These are phyloP conservation scores for Ophidiomyces ophidiicola DNA, from an alignment of 2,329 filamentous ascomycete species.

Conservation along the genomic window DNA sequence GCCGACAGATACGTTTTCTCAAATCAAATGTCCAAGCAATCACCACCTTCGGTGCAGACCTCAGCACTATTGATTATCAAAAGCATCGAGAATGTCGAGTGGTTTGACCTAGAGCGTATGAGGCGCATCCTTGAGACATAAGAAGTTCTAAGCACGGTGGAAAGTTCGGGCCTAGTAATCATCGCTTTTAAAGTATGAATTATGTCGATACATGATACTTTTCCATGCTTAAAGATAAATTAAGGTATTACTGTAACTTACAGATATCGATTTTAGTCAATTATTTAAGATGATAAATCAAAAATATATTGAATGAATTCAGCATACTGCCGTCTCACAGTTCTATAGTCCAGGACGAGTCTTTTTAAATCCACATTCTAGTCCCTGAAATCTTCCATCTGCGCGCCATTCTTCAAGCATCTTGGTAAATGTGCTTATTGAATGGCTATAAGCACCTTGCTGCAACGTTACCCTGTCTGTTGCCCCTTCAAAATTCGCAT, in stretches of 20 bases:
- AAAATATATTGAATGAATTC: no score
- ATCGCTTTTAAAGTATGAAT: no score
- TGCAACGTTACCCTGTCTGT: slow-evolving; percentile 1
- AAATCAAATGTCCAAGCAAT: background rate
- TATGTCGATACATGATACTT: no score
- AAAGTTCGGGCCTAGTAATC: background rate
- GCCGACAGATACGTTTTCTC: background rate
- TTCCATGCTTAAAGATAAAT: no score
- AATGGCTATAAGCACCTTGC: background rate
- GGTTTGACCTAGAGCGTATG: slow-evolving; percentile 11
- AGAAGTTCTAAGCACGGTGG: background rate
- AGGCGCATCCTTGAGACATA: slow-evolving; percentile 9
- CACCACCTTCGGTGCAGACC: background rate
- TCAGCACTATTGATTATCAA: slow-evolving; percentile 3
- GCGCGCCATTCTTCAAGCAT: slow-evolving; percentile 4
- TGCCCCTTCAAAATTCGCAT: slow-evolving; percentile 7
- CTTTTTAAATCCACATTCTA: slow-evolving; percentile 3
- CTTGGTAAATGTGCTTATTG: slow-evolving; percentile 2
- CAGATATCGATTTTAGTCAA: no score
- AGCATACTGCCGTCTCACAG: no score
- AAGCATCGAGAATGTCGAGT: slow-evolving; percentile 11
- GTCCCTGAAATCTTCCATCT: background rate
- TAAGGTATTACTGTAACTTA: no score
- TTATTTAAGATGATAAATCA: no score
- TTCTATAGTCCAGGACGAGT: no score